phyloP scores from a whole-genome alignment of 2,329 filamentous ascomycete species.

The Aspergillus puulaauensis region DNA sequence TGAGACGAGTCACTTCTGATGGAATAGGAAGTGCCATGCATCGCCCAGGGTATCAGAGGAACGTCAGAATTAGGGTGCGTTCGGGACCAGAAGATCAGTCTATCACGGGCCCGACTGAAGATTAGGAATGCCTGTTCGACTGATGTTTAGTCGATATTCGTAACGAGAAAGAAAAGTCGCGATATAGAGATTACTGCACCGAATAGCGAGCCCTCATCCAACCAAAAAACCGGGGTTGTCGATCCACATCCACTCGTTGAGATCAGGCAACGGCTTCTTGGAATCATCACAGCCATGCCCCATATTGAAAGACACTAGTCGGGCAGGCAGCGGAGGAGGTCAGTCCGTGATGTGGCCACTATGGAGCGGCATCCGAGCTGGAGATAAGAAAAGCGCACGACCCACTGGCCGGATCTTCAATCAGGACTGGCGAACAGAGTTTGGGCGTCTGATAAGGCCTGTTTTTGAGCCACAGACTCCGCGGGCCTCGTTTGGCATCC shows the following conservation, averaged over 20 bases:
- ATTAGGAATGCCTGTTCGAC: conserved; percentile 11
- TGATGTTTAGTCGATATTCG: conserved; percentile 11
- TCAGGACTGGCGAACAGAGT: not conserved
- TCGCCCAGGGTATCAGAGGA: conserved; percentile 11
- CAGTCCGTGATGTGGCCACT: not conserved
- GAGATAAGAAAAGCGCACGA: conserved; percentile 7
- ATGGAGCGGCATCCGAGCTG: not conserved
- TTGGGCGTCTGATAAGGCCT: conserved; percentile 4
- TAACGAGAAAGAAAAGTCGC: conserved; percentile 12
- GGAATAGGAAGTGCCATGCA: conserved; percentile 8
- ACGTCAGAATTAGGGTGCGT: not conserved
- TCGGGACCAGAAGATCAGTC: not conserved
- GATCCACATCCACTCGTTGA: not conserved
- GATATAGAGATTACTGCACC: not conserved
- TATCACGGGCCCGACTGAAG: conserved; percentile 5
- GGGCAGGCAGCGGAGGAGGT: not conserved
- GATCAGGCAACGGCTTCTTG: not conserved
- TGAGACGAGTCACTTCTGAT: conserved; percentile 1
- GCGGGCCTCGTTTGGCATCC: not conserved
- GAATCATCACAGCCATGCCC: not conserved
- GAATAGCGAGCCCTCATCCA: not conserved
- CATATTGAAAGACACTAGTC: not conserved
- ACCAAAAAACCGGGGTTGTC: not conserved
- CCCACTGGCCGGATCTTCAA: conserved; percentile 1
- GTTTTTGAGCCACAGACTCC: conserved; percentile 7